phyloP scores from a whole-genome alignment of 106 monocot genomes.

The Dioscorea zingiberensis region DNA sequence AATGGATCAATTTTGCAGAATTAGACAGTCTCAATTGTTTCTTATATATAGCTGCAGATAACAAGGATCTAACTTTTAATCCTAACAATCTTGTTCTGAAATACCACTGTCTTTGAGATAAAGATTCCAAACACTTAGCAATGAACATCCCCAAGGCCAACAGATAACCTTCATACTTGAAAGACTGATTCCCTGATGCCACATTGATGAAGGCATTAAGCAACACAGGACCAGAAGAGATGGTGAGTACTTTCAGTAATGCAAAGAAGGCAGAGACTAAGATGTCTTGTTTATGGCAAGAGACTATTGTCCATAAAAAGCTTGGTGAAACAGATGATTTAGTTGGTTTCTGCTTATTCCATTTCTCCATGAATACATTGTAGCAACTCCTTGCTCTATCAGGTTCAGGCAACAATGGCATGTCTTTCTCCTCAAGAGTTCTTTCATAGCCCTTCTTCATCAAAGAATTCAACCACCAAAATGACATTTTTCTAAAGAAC shows the following conservation, averaged over 20 bases:
- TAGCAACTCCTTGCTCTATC: conserved; percentile 42
- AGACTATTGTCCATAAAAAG: conserved; percentile 55
- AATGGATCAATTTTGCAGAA: conserved; percentile 49
- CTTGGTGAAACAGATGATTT: conserved; percentile 19
- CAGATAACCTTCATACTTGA: conserved; percentile 56
- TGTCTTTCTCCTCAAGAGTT: conserved; percentile 59
- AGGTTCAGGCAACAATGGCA: conserved; percentile 40
- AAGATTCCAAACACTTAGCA: conserved; percentile 71
- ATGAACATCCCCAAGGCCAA: conserved; percentile 56
- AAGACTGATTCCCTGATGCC: conserved; percentile 27
- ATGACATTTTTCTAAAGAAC: conserved; percentile 56
- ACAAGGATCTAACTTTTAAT: conserved; percentile 66
- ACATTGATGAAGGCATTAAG: conserved; percentile 71
- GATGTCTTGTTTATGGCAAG: conserved; percentile 56
- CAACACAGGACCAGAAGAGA: conserved; percentile 66
- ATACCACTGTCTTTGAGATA: conserved; percentile 93
- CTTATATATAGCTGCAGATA: conserved; percentile 77
- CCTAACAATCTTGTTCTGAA: conserved; percentile 72
- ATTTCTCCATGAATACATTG: conserved; percentile 32
- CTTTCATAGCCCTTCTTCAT: conserved; percentile 59
- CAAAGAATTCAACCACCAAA: conserved; percentile 84
- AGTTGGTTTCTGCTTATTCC: conserved; percentile 21
- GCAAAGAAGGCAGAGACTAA: conserved; percentile 69
- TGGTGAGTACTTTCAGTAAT: conserved; percentile 57
- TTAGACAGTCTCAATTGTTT: conserved; percentile 64